These are phyloP conservation scores for Phytophthora vignae DNA, from an alignment of 352 stramenopile species.

Conservation along the genomic window DNA sequence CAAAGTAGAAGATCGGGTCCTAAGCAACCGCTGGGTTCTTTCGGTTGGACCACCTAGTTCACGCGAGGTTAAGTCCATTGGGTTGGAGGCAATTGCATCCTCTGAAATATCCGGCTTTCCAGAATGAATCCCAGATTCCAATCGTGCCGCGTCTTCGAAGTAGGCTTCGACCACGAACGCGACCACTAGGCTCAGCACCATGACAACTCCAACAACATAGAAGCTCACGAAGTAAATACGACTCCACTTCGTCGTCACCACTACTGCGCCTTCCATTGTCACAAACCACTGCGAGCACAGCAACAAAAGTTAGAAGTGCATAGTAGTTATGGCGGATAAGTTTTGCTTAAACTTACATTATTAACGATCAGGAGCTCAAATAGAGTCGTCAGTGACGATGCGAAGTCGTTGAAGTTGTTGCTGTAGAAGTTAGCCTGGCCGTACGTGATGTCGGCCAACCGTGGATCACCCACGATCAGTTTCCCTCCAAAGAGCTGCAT, in stretches of 20 bases:
- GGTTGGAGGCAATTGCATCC: not conserved
- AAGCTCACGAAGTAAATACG: slow-evolving; percentile 80
- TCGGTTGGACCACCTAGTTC: slow-evolving; percentile 1
- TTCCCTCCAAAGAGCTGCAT: slow-evolving; percentile 72
- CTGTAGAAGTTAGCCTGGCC: slow-evolving; percentile 61
- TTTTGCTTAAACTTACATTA: slow-evolving; percentile 49
- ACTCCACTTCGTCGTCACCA: slow-evolving; percentile 60
- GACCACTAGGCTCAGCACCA: slow-evolving; percentile 78
- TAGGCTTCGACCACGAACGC: slow-evolving; percentile 75
- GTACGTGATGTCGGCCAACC: slow-evolving; percentile 50
- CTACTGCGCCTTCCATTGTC: slow-evolving; percentile 66
- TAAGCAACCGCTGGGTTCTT: slow-evolving; percentile 24
- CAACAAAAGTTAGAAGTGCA: slow-evolving; percentile 2
- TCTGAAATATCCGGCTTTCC: not conserved
- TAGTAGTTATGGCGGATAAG: not conserved
- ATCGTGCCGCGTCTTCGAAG: slow-evolving; percentile 39
- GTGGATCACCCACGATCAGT: slow-evolving; percentile 48
- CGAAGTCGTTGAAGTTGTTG: slow-evolving; percentile 87
- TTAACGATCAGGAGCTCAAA: slow-evolving; percentile 84
- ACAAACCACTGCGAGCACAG: slow-evolving; percentile 60
- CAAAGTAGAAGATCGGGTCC: slow-evolving; percentile 27
- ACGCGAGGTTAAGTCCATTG: not conserved
- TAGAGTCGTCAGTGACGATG: slow-evolving; percentile 63
- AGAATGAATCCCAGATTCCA: not conserved
- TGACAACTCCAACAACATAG: slow-evolving; percentile 74